Evolutionary conservation across 2,329 filamentous ascomycete species (phyloP).

Genomic region (Aureobasidium musti): DNA sequence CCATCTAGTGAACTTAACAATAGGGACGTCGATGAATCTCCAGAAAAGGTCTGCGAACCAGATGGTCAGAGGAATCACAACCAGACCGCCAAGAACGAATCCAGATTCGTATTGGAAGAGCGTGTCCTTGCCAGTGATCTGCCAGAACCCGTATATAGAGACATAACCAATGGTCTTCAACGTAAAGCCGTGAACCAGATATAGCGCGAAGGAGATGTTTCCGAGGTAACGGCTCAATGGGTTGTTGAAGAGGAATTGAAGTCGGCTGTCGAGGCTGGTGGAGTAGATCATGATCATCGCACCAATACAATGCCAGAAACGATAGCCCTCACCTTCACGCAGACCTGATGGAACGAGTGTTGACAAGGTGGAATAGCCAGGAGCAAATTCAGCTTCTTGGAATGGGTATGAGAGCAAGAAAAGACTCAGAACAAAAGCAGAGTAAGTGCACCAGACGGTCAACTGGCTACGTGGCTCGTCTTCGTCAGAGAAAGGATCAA

Average conservation of each 20-base stretch:
- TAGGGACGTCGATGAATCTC: constrained; percentile 57
- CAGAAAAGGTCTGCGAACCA: constrained; percentile 61
- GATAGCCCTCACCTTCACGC: constrained; percentile 55
- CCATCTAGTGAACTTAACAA: constrained; percentile 60
- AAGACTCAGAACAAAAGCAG: constrained; percentile 53
- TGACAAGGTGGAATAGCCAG: constrained; percentile 56
- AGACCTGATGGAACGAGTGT: constrained; percentile 48
- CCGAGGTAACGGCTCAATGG: constrained; percentile 58
- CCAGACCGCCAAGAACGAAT: constrained; percentile 50
- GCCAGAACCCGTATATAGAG: constrained; percentile 52
- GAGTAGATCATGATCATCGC: constrained; percentile 53
- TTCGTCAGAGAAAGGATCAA: constrained; percentile 24
- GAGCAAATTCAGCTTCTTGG: constrained; percentile 47
- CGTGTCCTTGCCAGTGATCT: constrained; percentile 51
- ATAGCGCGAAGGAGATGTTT: constrained; percentile 61
- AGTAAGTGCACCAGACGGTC: constrained; percentile 39
- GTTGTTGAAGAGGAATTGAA: constrained; percentile 55
- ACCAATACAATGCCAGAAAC: constrained; percentile 59
- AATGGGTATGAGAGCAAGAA: constrained; percentile 57
- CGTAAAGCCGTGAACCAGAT: constrained; percentile 61
- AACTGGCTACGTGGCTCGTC: background rate
- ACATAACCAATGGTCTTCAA: constrained; percentile 57
- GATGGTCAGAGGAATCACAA: constrained; percentile 56
- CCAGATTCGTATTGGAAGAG: constrained; percentile 51
- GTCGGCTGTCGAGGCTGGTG: constrained; percentile 50